Evolutionary conservation across 306 rosid genomes (phyloP).

Genomic region (Trifolium fragiferum): DNA sequence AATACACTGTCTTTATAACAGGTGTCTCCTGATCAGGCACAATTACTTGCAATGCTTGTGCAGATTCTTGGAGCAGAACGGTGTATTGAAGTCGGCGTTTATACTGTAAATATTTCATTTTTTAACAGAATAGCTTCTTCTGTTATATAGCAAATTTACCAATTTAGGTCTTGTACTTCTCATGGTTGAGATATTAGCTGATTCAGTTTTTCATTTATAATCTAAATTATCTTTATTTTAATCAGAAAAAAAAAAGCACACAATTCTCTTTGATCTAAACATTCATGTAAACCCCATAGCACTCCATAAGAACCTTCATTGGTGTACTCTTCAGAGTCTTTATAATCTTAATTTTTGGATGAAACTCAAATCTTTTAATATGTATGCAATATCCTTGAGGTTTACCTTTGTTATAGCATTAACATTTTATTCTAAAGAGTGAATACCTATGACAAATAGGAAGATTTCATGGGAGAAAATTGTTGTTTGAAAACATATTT

Average conservation of each 20-base stretch:
- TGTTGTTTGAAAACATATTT: constrained; percentile 4
- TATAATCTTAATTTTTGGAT: neutral
- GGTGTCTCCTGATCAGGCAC: constrained; percentile 99
- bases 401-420: no score
- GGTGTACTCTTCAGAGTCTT: neutral
- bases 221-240: neutral
- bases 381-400: constrained; percentile 2
- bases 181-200: neutral
- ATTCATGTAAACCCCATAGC: constrained; percentile 1
- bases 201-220: constrained; percentile 14
- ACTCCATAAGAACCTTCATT: neutral
- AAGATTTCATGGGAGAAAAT: neutral
- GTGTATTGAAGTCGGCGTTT: constrained; percentile 95
- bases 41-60: constrained; percentile 90
- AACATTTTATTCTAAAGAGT: no score
- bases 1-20: constrained; percentile 37
- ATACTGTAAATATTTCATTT: constrained; percentile 64
- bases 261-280: neutral
- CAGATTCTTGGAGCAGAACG: constrained; percentile 90
- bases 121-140: constrained; percentile 9
- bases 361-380: neutral
- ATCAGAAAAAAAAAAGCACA: neutral
- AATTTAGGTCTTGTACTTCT: constrained; percentile 1
- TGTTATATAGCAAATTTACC: constrained; percentile 26
- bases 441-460: no score